Percentiles rank a stretch among this genome's conserved stretches.
phyloP scores from a whole-genome alignment of 2,329 filamentous ascomycete species.

The Coniella vitis region DNA sequence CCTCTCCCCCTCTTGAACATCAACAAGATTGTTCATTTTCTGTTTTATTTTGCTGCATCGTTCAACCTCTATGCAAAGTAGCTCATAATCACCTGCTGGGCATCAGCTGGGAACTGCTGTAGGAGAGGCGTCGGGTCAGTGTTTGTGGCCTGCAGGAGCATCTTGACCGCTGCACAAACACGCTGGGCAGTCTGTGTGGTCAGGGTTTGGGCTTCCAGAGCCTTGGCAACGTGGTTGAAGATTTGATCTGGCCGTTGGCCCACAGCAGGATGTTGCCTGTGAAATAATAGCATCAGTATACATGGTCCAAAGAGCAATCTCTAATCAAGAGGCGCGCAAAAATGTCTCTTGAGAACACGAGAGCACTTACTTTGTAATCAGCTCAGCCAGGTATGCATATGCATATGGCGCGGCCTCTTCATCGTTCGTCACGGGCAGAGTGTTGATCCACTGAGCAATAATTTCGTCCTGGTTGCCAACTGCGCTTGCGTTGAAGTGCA shows the following conservation, averaged over 20 bases:
- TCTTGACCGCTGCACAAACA: conserved; percentile 72
- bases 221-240: conserved; percentile 80
- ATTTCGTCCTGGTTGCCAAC: conserved; percentile 71
- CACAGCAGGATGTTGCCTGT: conserved; percentile 78
- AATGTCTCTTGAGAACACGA: not conserved
- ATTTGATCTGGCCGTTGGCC: conserved; percentile 70
- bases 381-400: conserved; percentile 81
- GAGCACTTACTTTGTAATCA: conserved; percentile 84
- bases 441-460: conserved; percentile 80
- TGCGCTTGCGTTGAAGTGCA: conserved; percentile 78
- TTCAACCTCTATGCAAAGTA: conserved; percentile 58
- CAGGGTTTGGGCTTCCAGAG: conserved; percentile 83
- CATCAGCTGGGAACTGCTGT: conserved; percentile 67
- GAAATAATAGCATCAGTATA: conserved; percentile 11
- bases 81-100: conserved; percentile 70
- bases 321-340: too few species aligned
- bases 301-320: not conserved
- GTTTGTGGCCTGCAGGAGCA: conserved; percentile 64
- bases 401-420: conserved; percentile 96
- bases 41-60: too few species aligned
- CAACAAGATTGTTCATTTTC: not conserved
- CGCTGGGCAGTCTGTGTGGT: conserved; percentile 75
- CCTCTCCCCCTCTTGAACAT: not conserved
- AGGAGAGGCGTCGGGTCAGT: conserved; percentile 72
- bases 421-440: conserved; percentile 85